phyloP scores from a whole-genome alignment of 305 asterid species.

The Stenogyne calaminthoides region DNA sequence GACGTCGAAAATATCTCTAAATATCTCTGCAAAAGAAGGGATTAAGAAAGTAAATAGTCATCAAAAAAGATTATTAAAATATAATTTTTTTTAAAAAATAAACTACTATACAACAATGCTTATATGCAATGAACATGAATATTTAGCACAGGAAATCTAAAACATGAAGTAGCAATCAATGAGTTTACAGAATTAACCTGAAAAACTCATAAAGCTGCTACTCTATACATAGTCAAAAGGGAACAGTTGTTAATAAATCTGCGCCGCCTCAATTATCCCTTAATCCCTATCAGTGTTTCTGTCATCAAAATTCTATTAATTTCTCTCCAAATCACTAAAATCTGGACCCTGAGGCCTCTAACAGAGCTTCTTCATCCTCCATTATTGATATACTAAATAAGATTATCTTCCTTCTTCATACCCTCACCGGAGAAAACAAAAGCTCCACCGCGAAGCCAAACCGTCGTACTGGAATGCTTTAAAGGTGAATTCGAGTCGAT shows the following conservation, averaged over 20 bases:
- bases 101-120: conserved; percentile 2
- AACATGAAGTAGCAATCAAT: conserved; percentile 9
- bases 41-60: conserved; percentile 22
- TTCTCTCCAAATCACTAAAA: too few species aligned
- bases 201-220: not conserved
- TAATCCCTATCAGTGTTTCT: not conserved
- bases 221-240: not conserved
- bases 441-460: too few species aligned
- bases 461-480: too few species aligned
- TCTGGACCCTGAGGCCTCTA: too few species aligned
- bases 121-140: not conserved
- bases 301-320: not conserved
- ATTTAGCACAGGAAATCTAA: not conserved
- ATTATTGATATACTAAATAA: too few species aligned
- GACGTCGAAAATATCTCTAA: conserved; percentile 63
- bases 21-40: conserved; percentile 54
- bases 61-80: not conserved
- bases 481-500: too few species aligned
- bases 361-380: too few species aligned
- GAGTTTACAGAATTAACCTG: not conserved
- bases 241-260: not conserved
- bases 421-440: too few species aligned
- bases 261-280: not conserved
- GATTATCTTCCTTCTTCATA: too few species aligned
- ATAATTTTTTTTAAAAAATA: not conserved